These are phyloP conservation scores for Talaromyces marneffei DNA, from an alignment of 2,329 filamentous ascomycete genomes.

Conservation along the genomic window DNA sequence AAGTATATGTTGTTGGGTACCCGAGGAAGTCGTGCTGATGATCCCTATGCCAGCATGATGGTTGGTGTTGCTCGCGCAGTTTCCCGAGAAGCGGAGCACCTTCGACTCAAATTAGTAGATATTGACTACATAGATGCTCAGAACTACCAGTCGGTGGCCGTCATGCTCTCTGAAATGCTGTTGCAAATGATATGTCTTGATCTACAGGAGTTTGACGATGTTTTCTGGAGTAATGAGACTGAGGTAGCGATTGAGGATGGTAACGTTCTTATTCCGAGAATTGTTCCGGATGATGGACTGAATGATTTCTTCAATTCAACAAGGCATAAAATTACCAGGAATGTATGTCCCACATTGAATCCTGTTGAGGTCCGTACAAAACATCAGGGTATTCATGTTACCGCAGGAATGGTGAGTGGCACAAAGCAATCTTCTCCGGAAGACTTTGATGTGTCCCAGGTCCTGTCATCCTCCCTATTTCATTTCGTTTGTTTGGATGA, in stretches of 20 bases:
- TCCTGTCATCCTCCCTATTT: not conserved
- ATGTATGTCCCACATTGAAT: not conserved
- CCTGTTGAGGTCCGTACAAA: not conserved
- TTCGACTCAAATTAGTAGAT: constrained; percentile 8
- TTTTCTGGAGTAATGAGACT: constrained; percentile 28
- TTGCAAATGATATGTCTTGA: constrained; percentile 12
- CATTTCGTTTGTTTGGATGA: not conserved
- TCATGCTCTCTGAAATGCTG: constrained; percentile 9
- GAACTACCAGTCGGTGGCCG: not conserved
- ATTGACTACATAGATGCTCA: constrained; percentile 6
- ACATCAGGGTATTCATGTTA: not conserved
- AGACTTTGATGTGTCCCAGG: not conserved
- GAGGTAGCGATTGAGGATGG: constrained; percentile 26
- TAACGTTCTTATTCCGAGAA: constrained; percentile 24
- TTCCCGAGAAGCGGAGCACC: not conserved
- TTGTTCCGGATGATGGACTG: constrained; percentile 12
- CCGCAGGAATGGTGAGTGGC: not conserved
- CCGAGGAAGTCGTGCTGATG: not conserved
- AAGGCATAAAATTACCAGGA: not conserved
- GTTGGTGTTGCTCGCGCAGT: constrained; percentile 13
- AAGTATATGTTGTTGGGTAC: constrained; percentile 13
- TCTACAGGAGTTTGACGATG: not conserved
- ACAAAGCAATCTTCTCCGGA: not conserved
- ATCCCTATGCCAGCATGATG: constrained; percentile 13
- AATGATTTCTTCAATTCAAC: not conserved